Conservation (phyloP, 2,329 filamentous ascomycete species). For the Penicillium sp. region DNA sequence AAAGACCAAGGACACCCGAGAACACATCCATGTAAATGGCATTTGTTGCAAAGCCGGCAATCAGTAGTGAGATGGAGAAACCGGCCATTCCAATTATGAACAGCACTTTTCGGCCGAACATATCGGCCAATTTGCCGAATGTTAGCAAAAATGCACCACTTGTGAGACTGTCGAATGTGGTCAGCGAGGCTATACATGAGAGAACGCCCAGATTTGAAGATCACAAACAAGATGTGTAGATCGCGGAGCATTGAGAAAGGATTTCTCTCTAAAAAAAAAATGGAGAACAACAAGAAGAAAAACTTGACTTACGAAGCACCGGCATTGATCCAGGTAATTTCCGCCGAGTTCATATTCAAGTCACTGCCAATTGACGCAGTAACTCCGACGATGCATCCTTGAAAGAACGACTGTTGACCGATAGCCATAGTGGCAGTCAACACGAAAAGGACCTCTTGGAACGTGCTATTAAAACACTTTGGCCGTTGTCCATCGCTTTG, state of each 20-base stretch:
- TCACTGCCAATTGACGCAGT: constrained; percentile 62
- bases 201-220: too few species aligned
- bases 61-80: constrained; percentile 59
- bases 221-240: too few species aligned
- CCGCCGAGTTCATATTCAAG: constrained; percentile 63
- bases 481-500: constrained; percentile 14
- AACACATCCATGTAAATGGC: constrained; percentile 63
- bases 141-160: constrained; percentile 66
- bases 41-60: constrained; percentile 61
- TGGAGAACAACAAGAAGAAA: neutral
- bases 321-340: constrained; percentile 69
- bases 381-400: constrained; percentile 62
- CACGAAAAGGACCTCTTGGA: constrained; percentile 67
- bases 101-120: constrained; percentile 64
- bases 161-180: constrained; percentile 49
- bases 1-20: constrained; percentile 65
- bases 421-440: constrained; percentile 68
- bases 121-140: constrained; percentile 66
- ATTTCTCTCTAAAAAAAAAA: too few species aligned
- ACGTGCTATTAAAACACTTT: constrained; percentile 58
- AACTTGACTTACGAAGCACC: constrained; percentile 53
- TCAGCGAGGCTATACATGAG: constrained; percentile 6
- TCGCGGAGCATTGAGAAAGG: too few species aligned
- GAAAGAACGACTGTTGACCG: constrained; percentile 61
- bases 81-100: constrained; percentile 62